A percentile compares a stretch with the other conserved stretches of the same genome.
Evolutionary conservation across 2,329 filamentous ascomycete species (phyloP).

Genomic region (Pseudogymnoascus sp.): DNA sequence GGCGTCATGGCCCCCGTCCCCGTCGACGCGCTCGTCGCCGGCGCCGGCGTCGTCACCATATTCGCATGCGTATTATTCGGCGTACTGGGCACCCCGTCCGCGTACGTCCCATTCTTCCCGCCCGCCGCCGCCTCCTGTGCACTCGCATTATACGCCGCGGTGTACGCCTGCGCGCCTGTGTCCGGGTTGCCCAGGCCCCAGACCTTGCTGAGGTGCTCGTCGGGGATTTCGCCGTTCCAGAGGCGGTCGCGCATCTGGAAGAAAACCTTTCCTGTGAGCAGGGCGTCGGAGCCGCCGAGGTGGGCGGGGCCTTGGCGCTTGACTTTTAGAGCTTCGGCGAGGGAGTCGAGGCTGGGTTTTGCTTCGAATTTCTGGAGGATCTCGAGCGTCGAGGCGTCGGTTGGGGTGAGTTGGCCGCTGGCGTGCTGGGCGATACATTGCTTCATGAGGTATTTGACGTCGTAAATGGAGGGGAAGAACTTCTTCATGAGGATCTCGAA

Average conservation of each 20-base stretch:
- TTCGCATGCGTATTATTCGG: conserved; percentile 63
- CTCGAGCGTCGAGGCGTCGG: conserved; percentile 57
- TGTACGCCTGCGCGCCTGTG: conserved; percentile 35
- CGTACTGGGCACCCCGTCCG: conserved; percentile 47
- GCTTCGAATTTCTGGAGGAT: conserved; percentile 79
- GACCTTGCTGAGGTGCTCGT: conserved; percentile 80
- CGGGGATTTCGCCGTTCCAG: conserved; percentile 72
- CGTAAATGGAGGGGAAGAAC: conserved; percentile 89
- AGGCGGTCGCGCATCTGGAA: conserved; percentile 87
- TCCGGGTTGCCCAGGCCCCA: conserved; percentile 79
- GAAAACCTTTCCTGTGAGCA: conserved; percentile 89
- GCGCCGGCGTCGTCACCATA: conserved; percentile 36
- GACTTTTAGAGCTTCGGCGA: conserved; percentile 86
- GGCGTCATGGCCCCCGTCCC: conserved; percentile 69
- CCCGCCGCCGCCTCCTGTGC: conserved; percentile 40
- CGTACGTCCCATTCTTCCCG: conserved; percentile 45
- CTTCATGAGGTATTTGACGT: conserved; percentile 97
- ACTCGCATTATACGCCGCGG: conserved; percentile 31
- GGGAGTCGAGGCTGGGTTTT: conserved; percentile 86
- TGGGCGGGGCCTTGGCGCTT: conserved; percentile 82
- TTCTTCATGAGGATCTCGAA: conserved; percentile 84
- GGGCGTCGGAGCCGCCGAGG: conserved; percentile 86
- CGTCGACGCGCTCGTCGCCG: conserved; percentile 43
- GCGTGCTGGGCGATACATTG: conserved; percentile 66
- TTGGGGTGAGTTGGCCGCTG: conserved; percentile 52